phyloP scores from a whole-genome alignment of 768 basidiomycete genomes.

The Calocera viscosa region DNA sequence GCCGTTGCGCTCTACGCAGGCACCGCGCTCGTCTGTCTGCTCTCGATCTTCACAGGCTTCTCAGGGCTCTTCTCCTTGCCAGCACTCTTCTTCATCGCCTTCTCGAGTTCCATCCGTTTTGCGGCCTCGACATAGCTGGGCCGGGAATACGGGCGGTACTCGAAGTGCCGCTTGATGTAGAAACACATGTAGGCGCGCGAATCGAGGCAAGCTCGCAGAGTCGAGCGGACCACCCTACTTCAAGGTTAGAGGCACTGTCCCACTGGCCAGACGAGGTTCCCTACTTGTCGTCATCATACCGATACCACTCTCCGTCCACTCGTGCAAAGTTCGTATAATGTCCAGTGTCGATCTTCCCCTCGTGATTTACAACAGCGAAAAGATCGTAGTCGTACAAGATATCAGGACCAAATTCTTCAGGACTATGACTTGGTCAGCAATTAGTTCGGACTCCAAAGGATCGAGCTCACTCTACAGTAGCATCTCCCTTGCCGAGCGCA shows the following conservation, averaged over 20 bases:
- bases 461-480: background rate
- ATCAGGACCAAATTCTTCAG: constrained; percentile 30
- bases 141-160: constrained; percentile 60
- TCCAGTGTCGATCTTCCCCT: constrained; percentile 87
- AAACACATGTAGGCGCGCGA: constrained; percentile 90
- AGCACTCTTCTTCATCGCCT: constrained; percentile 50
- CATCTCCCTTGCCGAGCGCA: constrained; percentile 15
- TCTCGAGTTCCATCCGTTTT: background rate
- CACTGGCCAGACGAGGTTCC: constrained; percentile 19
- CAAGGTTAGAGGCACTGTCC: constrained; percentile 9
- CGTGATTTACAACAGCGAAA: constrained; percentile 87
- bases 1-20: background rate
- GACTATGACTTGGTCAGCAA: background rate
- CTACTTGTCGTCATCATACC: constrained; percentile 88
- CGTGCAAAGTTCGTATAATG: constrained; percentile 86
- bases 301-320: constrained; percentile 88
- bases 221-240: constrained; percentile 56
- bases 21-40: background rate
- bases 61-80: constrained; percentile 44
- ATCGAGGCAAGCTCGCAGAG: constrained; percentile 49
- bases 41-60: constrained; percentile 19
- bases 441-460: background rate
- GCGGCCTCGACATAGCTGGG: constrained; percentile 47
- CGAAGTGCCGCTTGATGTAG: constrained; percentile 80
- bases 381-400: constrained; percentile 80